Evolutionary conservation across 176 grass and related monocot species (phyloP).

Genomic region (sorghum (Sorghum bicolor)): Sorghum_bicolor_NCBIv3 NC_012877.2:223501-224000

Average conservation of each 20-base stretch:
- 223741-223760: background rate
- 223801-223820: background rate
- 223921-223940: background rate
- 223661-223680: background rate
- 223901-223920: background rate
- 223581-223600: background rate
- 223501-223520: constrained; percentile 22
- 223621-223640: background rate
- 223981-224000: too few species aligned
- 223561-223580: constrained; percentile 1
- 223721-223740: background rate
- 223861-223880: background rate
- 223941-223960: background rate
- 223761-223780: background rate
- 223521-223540: constrained; percentile 1
- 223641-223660: background rate
- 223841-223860: too few species aligned
- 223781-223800: background rate
- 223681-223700: background rate
- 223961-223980: too few species aligned
- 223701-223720: background rate
- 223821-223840: too few species aligned
- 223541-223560: background rate
- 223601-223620: background rate
- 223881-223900: background rate